Evolutionary conservation across 1,284 basidiomycete species (phyloP), one percentile per base, ranked within the genome.

Genomic region (Mycena sp.): DNA sequence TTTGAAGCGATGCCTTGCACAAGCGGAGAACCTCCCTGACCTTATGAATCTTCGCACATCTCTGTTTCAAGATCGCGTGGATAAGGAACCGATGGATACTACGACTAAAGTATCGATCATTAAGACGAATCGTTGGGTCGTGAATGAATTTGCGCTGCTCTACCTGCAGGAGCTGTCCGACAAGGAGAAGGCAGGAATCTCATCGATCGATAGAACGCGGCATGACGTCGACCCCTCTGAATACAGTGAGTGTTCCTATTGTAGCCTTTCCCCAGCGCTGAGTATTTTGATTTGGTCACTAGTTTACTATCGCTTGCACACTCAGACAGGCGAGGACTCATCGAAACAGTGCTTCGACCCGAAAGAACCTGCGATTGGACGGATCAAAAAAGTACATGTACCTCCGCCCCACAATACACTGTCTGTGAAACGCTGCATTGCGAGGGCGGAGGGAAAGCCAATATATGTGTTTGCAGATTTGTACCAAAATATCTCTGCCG

Each of bases 231-330:
- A 35, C 14, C 32, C 32, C 32, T 14, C n/a, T n/a, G n/a, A 35
- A 35, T 35, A 35, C 14, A 9, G 32, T 35, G 32, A 7, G 32
- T 35, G 32, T 14, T 35, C 9, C 32, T n/a, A 35, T 35, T 7
- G 14, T 9, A 35, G 32, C 32, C 32, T 35, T 35, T 35, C 14
- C 14, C 14, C 32, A 7, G 7, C 32, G 32, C 32, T 35, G 9
- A 14, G 7, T 35, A 7, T 9, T 35, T 14, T 35, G 32, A 35
- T 14, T 14, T 35, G 14, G 38, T 17, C 19, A 30, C 29, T 29
- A 59, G 57, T 59, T 52, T 59, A 59, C 41, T 59, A 59, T 52
- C 57, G 57, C 25, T 40, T 59, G 29, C 51, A 59, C 23, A 59
- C 43, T 40, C 57, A 25, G 37, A 41, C 3, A 29, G 49, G 57